Evolutionary conservation across 1,284 basidiomycete genomes (phyloP).

Genomic region (Paramarasmius palmivorus): DNA sequence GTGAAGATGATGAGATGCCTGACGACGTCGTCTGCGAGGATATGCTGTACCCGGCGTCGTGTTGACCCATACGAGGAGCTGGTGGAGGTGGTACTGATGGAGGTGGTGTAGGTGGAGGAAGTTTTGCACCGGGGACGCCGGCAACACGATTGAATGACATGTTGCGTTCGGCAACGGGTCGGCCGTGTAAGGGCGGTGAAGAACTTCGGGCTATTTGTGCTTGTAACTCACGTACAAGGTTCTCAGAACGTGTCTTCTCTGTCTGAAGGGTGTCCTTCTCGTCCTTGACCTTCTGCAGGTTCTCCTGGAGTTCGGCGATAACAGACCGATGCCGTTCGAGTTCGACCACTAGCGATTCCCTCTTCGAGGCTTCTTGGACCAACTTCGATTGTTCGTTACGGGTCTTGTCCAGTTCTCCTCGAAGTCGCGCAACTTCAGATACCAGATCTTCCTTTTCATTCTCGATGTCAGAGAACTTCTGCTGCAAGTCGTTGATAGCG

Average conservation of each 20-base stretch:
- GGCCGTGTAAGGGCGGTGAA: conserved; percentile 43
- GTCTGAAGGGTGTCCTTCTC: conserved; percentile 76
- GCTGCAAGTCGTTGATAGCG: conserved; percentile 46
- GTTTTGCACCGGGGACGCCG: conserved; percentile 66
- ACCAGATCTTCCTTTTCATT: conserved; percentile 56
- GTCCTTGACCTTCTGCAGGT: conserved; percentile 73
- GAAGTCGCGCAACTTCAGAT: conserved; percentile 54
- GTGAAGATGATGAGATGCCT: conserved; percentile 54
- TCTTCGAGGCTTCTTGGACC: conserved; percentile 72
- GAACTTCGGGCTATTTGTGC: conserved; percentile 67
- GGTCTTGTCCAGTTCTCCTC: conserved; percentile 59
- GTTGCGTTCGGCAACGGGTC: conserved; percentile 53
- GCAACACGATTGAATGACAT: conserved; percentile 56
- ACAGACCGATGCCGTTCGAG: conserved; percentile 75
- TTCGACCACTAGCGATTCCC: conserved; percentile 69
- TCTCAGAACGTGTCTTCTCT: conserved; percentile 72
- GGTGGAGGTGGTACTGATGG: conserved; percentile 88
- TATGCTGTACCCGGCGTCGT: conserved; percentile 42
- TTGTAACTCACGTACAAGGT: conserved; percentile 72
- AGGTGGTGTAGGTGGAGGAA: conserved; percentile 87
- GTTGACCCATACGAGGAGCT: conserved; percentile 52
- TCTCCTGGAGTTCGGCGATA: conserved; percentile 74
- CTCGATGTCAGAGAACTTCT: conserved; percentile 45
- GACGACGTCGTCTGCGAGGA: conserved; percentile 57
- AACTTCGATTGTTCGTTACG: conserved; percentile 60